Conservation (phyloP, 2,329 filamentous ascomycete species). For the Pseudogymnoascus sp. region DNA sequence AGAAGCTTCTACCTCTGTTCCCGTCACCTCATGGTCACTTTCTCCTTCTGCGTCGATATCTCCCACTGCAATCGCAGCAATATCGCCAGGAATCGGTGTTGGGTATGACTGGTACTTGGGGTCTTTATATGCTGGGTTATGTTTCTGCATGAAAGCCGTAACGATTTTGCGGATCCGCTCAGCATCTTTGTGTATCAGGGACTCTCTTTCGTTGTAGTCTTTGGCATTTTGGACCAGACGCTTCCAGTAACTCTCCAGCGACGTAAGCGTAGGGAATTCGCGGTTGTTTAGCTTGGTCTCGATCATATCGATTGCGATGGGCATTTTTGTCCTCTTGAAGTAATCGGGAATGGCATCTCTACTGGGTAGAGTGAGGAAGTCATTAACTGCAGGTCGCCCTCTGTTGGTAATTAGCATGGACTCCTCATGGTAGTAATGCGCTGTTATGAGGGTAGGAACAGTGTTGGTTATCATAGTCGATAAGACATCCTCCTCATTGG, state of each 20-base stretch:
- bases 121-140: slow-evolving; percentile 73
- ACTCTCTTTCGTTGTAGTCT: slow-evolving; percentile 68
- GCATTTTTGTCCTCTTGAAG: slow-evolving; percentile 68
- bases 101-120: slow-evolving; percentile 60
- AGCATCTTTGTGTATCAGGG: slow-evolving; percentile 70
- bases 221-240: slow-evolving; percentile 84
- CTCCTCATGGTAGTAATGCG: neutral
- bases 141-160: slow-evolving; percentile 79
- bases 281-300: slow-evolving; percentile 64
- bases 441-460: neutral
- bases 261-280: slow-evolving; percentile 62
- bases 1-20: slow-evolving; percentile 15
- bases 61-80: slow-evolving; percentile 22
- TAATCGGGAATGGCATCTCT: slow-evolving; percentile 61
- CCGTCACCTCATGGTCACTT: slow-evolving; percentile 24
- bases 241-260: slow-evolving; percentile 78
- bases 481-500: neutral
- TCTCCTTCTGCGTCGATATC: slow-evolving; percentile 29
- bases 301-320: slow-evolving; percentile 69
- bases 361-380: slow-evolving; percentile 66
- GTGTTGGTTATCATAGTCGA: neutral
- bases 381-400: slow-evolving; percentile 64
- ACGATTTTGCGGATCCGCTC: slow-evolving; percentile 79
- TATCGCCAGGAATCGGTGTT: slow-evolving; percentile 60
- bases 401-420: slow-evolving; percentile 30